Conservation (phyloP, 1,139 yeast species). For the Geotrichum aggregatum region DNA sequence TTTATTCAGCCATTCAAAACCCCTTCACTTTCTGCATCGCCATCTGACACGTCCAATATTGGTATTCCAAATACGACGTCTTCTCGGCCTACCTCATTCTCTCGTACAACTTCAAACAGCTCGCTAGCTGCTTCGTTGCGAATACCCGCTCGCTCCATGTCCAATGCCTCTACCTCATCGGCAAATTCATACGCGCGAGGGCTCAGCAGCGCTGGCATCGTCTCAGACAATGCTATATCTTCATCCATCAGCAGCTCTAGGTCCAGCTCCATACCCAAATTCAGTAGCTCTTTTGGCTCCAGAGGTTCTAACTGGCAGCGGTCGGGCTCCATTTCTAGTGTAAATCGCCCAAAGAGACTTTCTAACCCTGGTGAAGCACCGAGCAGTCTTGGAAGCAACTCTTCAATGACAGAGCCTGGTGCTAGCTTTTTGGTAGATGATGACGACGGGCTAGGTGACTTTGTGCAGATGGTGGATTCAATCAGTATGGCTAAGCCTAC, state of each 20-base stretch:
- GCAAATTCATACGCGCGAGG: conserved; percentile 12
- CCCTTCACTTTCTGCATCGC: conserved; percentile 39
- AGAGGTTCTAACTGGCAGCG: conserved; percentile 30
- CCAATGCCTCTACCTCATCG: conserved; percentile 30
- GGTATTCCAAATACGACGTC: conserved; percentile 17
- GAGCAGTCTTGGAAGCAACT: conserved; percentile 28
- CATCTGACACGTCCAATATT: conserved; percentile 24
- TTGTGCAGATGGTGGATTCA: conserved; percentile 66
- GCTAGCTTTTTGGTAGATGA: conserved; percentile 33
- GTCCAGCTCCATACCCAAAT: conserved; percentile 31
- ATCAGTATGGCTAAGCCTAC: conserved; percentile 20
- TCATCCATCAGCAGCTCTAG: conserved; percentile 27
- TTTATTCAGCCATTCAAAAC: conserved; percentile 39
- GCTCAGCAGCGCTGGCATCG: conserved; percentile 12
- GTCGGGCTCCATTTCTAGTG: conserved; percentile 27
- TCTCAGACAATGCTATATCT: conserved; percentile 25
- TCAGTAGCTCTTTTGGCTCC: conserved; percentile 36
- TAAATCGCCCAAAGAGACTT: conserved; percentile 25
- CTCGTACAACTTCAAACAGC: conserved; percentile 32
- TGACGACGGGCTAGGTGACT: conserved; percentile 20
- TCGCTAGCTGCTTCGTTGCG: conserved; percentile 34
- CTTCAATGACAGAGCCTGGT: conserved; percentile 37
- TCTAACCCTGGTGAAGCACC: conserved; percentile 30
- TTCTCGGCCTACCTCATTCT: conserved; percentile 29
- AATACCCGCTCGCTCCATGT: conserved; percentile 30